These are phyloP conservation scores for Solanum sejunctum DNA, from an alignment of 257 asterid species.

Conservation along the genomic window DNA sequence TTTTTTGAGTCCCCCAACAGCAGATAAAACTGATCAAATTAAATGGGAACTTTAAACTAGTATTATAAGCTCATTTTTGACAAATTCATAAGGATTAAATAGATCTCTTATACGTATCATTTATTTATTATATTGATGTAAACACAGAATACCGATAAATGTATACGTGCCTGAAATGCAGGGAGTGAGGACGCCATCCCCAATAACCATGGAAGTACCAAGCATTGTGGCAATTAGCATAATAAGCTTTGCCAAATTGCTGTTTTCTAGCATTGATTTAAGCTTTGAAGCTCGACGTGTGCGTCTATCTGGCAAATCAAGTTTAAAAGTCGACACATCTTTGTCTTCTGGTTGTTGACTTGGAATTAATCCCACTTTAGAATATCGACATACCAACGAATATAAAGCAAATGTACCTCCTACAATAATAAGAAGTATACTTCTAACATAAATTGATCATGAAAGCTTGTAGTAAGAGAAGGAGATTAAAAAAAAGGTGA, in stretches of 20 bases:
- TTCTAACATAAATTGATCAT: neutral
- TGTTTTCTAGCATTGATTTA: constrained; percentile 26
- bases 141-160: neutral
- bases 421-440: neutral
- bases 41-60: neutral
- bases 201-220: constrained; percentile 82
- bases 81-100: neutral
- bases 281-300: constrained; percentile 24
- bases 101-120: neutral
- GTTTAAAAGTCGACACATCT: constrained; percentile 29
- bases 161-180: constrained; percentile 42
- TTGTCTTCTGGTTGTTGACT: constrained; percentile 39
- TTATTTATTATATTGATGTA: neutral
- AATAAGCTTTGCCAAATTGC: constrained; percentile 17
- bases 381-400: constrained; percentile 51
- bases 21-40: neutral
- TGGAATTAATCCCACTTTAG: constrained; percentile 45
- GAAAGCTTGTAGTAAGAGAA: neutral
- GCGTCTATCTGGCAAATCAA: constrained; percentile 20
- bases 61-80: neutral
- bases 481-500: neutral
- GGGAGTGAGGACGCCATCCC: constrained; percentile 73
- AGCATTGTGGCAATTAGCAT: constrained; percentile 44
- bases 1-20: neutral
- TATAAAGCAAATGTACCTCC: constrained; percentile 79